Base-by-base conservation (phyloP, 352 stramenopile species). In the Phytophthora pinifolia region DNA sequence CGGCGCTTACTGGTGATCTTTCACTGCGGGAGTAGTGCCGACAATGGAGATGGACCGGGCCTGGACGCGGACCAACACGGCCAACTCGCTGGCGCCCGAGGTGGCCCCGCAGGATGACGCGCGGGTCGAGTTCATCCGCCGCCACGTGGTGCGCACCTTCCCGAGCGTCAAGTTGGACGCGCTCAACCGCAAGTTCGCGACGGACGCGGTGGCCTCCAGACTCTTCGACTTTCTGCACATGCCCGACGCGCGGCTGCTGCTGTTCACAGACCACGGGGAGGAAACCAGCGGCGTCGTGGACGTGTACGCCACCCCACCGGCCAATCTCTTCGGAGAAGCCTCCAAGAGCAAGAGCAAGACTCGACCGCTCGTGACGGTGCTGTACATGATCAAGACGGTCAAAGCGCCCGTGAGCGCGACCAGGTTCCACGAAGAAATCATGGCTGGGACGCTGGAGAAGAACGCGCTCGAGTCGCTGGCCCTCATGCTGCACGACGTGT, bases 191-290 rank as follows among this genome's bases (percentile, higher is more conserved):
- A 76, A 79, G 35, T 78, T 89, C 25, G 81, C 81, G n/a, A 77
- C 74, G 14, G 81, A 92, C 12, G 36, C 38, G 22, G 71, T 92
- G 49, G 81, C 79, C 27, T 65, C 65, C 8, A 35, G 76, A 35
- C 52, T 92, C 9, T 92, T 92, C 54, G 81, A 88, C 37, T 92
- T 92, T 46, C 55, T 89, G 14, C 81, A 89, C 30, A 25, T 92
- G 6, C 65, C 76, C 0, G 75, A 87, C 49, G 59, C 75, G 33
- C 65, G 79, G 12, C 55, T 92, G 46, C 52, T 92, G 48, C 62
- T 92, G 9, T 71, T 92, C 46, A 88, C 79, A n/a, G 77, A 92
- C 52, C 76, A 86, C 27, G 81, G 79, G 10, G 78, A 74, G 30
- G 74, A 86, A 35, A 50, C 59, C 17, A 85, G 65, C 25, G 75